phyloP scores from a whole-genome alignment of 768 basidiomycete genomes.

The Amylocystis lapponica region DNA sequence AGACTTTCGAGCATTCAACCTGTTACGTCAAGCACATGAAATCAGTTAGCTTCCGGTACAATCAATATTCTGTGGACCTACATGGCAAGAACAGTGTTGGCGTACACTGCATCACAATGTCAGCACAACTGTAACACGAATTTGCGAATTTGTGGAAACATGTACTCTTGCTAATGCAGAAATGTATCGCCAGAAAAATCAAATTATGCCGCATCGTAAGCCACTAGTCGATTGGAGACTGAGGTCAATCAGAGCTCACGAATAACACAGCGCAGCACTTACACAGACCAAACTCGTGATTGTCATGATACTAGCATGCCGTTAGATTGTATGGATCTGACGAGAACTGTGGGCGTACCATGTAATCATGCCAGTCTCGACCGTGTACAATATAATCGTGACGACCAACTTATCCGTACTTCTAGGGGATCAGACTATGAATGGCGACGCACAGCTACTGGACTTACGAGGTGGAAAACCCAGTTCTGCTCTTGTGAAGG shows the following conservation, averaged over 20 bases:
- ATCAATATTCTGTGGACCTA: neutral
- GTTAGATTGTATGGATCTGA: neutral
- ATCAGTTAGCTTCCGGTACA: neutral
- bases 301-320: constrained; percentile 16
- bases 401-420: constrained; percentile 24
- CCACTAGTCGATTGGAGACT: constrained; percentile 17
- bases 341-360: constrained; percentile 9
- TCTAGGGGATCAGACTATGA: neutral
- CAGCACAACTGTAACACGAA: neutral
- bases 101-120: constrained; percentile 16
- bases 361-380: constrained; percentile 23
- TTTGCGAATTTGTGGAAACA: neutral
- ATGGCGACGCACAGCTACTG: neutral
- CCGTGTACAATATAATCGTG: constrained; percentile 21
- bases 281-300: constrained; percentile 21
- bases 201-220: constrained; percentile 20
- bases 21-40: constrained; percentile 1
- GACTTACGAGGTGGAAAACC: constrained; percentile 13
- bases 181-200: constrained; percentile 24
- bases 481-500: constrained; percentile 17
- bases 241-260: neutral
- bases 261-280: constrained; percentile 7
- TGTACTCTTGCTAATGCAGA: constrained; percentile 24
- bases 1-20: constrained; percentile 15
- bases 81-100: constrained; percentile 24